Percentiles rank a stretch among this genome's conserved stretches.
Conservation (phyloP, 768 basidiomycete genomes). For the Sporobolomyces roseus region DNA sequence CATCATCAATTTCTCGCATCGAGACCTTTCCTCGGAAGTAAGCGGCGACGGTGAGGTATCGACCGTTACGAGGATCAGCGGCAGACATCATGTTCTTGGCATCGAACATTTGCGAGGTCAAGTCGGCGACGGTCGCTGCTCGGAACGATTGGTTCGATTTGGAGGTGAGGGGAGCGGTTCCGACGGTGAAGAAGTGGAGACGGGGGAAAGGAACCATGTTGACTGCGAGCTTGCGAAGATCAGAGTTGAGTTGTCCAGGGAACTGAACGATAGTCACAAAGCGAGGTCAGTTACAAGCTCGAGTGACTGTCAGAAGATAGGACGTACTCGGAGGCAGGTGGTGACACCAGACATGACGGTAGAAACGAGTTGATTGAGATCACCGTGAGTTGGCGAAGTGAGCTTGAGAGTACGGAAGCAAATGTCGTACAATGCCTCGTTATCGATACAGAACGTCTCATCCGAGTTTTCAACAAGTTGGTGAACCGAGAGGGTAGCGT, state of each 20-base stretch:
- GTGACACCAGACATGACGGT: slow-evolving; percentile 99
- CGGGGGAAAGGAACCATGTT: slow-evolving; percentile 79
- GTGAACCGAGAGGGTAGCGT: slow-evolving; percentile 95
- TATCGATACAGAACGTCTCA: slow-evolving; percentile 99
- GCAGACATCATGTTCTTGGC: slow-evolving; percentile 99
- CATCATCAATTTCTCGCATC: slow-evolving; percentile 99
- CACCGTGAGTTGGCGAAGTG: slow-evolving; percentile 87
- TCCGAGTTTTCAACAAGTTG: slow-evolving; percentile 99
- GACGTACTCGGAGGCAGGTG: slow-evolving; percentile 74
- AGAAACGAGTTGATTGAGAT: slow-evolving; percentile 96
- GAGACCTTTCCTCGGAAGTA: slow-evolving; percentile 99
- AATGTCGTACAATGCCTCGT: slow-evolving; percentile 96
- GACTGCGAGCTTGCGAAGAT: slow-evolving; percentile 94
- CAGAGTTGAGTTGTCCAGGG: slow-evolving; percentile 99
- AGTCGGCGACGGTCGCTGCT: slow-evolving; percentile 92
- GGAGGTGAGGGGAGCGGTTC: slow-evolving; percentile 86
- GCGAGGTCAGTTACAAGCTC: background rate
- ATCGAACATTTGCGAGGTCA: slow-evolving; percentile 99
- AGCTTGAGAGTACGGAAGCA: slow-evolving; percentile 98
- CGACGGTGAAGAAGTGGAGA: slow-evolving; percentile 99
- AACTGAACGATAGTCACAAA: slow-evolving; percentile 52
- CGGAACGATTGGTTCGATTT: slow-evolving; percentile 72
- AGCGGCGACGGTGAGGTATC: slow-evolving; percentile 95
- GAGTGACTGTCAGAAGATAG: background rate
- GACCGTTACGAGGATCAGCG: slow-evolving; percentile 90